phyloP scores from a whole-genome alignment of 306 rosid species.

The Carpinus viminea region DNA sequence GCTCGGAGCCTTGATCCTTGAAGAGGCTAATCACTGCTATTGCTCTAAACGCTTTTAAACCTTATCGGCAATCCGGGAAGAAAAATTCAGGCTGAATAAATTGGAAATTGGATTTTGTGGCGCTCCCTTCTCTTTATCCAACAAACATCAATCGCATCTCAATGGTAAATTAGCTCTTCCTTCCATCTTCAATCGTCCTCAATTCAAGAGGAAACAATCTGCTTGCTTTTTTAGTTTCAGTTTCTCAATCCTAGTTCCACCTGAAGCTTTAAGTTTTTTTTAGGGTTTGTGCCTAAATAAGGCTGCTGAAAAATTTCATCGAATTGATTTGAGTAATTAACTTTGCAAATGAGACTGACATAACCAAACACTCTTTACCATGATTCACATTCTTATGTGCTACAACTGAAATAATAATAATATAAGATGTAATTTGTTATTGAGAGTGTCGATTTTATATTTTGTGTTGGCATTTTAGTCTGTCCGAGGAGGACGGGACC shows the following conservation, averaged over 20 bases:
- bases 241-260: background rate
- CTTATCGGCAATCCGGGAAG: background rate
- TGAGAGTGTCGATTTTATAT: conserved; percentile 17
- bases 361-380: background rate
- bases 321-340: background rate
- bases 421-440: background rate
- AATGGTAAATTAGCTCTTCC: background rate
- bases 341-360: background rate
- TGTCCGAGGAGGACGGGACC: conserved; percentile 47
- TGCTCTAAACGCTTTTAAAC: background rate
- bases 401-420: background rate
- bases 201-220: background rate
- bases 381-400: background rate
- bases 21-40: background rate
- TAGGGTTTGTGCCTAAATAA: background rate
- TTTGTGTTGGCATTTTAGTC: conserved; percentile 32
- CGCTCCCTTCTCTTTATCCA: background rate
- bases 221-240: background rate
- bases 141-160: background rate
- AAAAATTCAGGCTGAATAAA: background rate
- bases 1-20: background rate
- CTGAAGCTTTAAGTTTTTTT: background rate
- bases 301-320: background rate
- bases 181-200: too few relatives aligned
- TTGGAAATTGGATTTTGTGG: background rate